A percentile compares a stretch with the other conserved stretches of the same genome.
Evolutionary conservation across 163 green algal genomes (phyloP).

Genomic region (Scenedesmus sp.): DNA sequence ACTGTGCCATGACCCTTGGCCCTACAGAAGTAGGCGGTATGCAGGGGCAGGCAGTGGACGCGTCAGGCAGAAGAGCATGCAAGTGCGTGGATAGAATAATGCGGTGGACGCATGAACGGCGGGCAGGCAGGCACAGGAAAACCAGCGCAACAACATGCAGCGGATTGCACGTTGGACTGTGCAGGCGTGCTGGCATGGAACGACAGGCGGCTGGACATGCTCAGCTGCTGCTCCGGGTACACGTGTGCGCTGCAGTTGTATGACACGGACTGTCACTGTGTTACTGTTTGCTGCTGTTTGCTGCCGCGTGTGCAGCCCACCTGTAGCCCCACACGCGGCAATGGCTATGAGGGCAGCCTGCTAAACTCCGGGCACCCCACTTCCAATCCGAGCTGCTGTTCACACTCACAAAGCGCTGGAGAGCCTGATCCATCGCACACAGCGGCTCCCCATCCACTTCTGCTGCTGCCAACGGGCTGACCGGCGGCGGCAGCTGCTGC

Average conservation of each 20-base stretch:
- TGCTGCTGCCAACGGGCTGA: not conserved
- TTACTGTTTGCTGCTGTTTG: not conserved
- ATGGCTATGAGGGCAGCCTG: not conserved
- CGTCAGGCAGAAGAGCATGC: not conserved
- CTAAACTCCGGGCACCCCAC: not conserved
- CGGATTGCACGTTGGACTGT: no score
- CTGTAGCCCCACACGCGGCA: not conserved
- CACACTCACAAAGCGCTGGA: not conserved
- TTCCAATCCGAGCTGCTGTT: not conserved
- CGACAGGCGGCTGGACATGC: no score
- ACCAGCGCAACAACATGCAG: no score
- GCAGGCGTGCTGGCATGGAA: no score
- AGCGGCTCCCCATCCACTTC: not conserved
- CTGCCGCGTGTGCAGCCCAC: not conserved
- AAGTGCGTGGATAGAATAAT: not conserved
- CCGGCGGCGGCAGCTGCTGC: not conserved
- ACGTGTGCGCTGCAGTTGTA: no score
- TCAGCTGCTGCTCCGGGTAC: no score
- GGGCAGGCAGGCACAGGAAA: no score
- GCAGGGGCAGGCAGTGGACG: not conserved
- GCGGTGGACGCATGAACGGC: no score
- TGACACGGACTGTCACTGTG: no score
- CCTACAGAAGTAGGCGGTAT: not conserved
- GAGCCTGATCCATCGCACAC: not conserved
- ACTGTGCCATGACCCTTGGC: not conserved